phyloP scores from a whole-genome alignment of 805 yeast genomes.

The Ogataea thermomethanolica region DNA sequence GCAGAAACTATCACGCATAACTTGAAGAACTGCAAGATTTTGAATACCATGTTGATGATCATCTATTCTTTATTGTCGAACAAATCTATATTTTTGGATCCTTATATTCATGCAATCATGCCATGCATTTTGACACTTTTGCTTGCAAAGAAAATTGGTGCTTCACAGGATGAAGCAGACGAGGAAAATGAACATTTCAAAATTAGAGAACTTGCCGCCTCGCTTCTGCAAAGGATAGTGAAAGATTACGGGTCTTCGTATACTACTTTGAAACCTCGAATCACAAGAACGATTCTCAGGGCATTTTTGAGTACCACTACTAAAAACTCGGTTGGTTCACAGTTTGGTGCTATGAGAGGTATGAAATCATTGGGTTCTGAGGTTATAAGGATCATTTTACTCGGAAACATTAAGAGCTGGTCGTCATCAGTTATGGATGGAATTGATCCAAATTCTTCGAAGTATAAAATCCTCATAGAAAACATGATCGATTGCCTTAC shows the following conservation, averaged over 20 bases:
- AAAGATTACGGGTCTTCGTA: constrained; percentile 78
- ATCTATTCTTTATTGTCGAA: constrained; percentile 81
- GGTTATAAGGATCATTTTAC: constrained; percentile 74
- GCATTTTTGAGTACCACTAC: constrained; percentile 75
- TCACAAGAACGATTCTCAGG: constrained; percentile 85
- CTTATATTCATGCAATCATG: constrained; percentile 93
- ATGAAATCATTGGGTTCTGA: constrained; percentile 81
- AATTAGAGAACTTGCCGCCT: constrained; percentile 85
- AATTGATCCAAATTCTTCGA: constrained; percentile 19
- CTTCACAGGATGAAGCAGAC: constrained; percentile 20
- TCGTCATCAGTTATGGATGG: constrained; percentile 48
- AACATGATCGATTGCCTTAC: constrained; percentile 53
- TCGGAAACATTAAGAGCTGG: constrained; percentile 88
- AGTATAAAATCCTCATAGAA: constrained; percentile 36
- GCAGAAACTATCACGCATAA: constrained; percentile 94
- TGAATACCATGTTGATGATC: constrained; percentile 85
- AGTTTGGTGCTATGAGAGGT: constrained; percentile 88
- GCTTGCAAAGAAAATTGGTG: constrained; percentile 84
- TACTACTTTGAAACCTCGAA: constrained; percentile 86
- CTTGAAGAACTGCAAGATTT: constrained; percentile 62
- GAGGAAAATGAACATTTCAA: constrained; percentile 41
- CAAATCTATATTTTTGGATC: constrained; percentile 83
- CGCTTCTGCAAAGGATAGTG: constrained; percentile 75
- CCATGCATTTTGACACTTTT: constrained; percentile 92
- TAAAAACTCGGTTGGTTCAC: constrained; percentile 80